Evolutionary conservation across 208 protist genomes (phyloP), one percentile per base, ranked within the genome.

Genomic region (Angomonas ambiguus): DNA sequence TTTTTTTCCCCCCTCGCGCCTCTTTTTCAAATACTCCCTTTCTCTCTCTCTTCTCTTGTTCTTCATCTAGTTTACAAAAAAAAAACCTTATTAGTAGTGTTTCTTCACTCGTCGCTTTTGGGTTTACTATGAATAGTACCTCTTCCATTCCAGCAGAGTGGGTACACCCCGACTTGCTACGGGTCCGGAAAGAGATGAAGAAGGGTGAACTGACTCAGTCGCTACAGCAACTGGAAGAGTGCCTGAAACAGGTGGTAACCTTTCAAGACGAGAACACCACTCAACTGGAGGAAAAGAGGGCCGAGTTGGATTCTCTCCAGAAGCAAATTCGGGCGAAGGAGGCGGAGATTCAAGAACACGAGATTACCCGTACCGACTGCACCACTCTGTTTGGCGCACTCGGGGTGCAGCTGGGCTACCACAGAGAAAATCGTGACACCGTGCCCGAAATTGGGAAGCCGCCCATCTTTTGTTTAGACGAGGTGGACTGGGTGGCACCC

Each of bases 81-180:
- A 31, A 6, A 22, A 6, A 59, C 18, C 28, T 30, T 58, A 4
- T 58, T 22, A 24, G 13, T 53, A 5, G 13, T 22, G 8, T 24
- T 24, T 53, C 8, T 20, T 5, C 45, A 20, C 18, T 27, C 13
- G 3, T 8, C 24, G 20, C 3, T 11, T 18, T 24, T 58, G 5
- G 2, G 20, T 31, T 28, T 31, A 58, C 25, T n/a, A 24, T 62
- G 28, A 27, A 30, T 3, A 16, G 57, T 5, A 8, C 30, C 45
- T 34, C 60, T 38, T n/a, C n/a, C 2, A 75, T 87, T 16, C 74
- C 77, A 1, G 51, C 69, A 1, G 68, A 72, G 11, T 94, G 88
- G 88, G 74, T 92, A 71, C 88, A 94, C 62, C 76, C 79, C 1
- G 79, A 83, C 51, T 51, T 94, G 45, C 78, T 71, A 33, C 69